These are phyloP conservation scores for Neonectria punicea DNA, from an alignment of 2,329 filamentous ascomycete genomes.

Conservation along the genomic window DNA sequence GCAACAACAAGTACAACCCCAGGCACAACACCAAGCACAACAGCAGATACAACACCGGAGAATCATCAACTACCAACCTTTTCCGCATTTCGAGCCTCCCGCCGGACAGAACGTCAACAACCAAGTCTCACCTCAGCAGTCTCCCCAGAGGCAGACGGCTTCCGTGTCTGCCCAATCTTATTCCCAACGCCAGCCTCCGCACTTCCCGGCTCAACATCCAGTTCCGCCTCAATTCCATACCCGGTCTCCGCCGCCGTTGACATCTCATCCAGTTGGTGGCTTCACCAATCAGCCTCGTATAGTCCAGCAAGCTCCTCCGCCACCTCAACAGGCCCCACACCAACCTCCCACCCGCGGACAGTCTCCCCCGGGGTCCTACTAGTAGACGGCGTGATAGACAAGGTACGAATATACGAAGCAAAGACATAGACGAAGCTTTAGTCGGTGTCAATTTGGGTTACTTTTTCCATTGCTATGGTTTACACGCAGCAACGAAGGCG, in stretches of 20 bases:
- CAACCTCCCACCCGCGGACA: background rate
- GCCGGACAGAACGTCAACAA: background rate
- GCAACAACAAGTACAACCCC: background rate
- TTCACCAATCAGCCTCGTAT: background rate
- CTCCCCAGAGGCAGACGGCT: background rate
- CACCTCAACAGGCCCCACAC: background rate
- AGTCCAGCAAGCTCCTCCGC: background rate
- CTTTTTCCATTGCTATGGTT: background rate
- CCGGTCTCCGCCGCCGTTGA: background rate
- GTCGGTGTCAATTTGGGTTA: background rate
- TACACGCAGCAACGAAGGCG: too few species aligned
- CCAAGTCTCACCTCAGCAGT: background rate
- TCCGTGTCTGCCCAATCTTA: background rate
- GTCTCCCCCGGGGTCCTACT: background rate
- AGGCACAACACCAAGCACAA: background rate
- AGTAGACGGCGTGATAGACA: background rate
- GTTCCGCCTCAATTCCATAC: background rate
- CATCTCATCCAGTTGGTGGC: background rate
- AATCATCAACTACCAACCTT: background rate
- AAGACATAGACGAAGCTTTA: background rate
- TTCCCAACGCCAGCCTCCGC: constrained; percentile 1
- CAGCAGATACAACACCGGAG: background rate
- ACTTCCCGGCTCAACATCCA: background rate
- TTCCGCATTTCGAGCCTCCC: background rate
- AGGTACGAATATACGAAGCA: too few species aligned